Evolutionary conservation across 148 eudicot species (phyloP), one percentile per base, ranked within the genome.

Genomic region (Drosera capensis): DNA sequence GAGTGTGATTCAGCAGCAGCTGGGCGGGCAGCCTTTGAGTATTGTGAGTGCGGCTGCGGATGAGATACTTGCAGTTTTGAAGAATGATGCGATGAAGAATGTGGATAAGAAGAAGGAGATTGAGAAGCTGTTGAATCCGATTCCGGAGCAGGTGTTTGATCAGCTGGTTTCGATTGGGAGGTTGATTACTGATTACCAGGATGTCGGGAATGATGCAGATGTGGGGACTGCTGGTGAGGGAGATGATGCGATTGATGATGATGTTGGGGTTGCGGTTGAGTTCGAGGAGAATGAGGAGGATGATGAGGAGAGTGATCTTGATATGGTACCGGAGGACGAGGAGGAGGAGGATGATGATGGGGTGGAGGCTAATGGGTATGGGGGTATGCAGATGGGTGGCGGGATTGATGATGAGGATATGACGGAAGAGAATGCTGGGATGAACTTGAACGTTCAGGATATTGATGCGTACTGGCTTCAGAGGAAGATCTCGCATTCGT

Each of bases 381-480:
- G 77, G 3, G 83, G 46, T 60, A 76, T 80, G 90, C 90, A 76
- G 65, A 80, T 80, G 90, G 90, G 90, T 36, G 66, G 64, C 15
- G 87, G 78, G 43, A 65, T 73, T 48, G 83, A 71, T 59, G 90
- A 80, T 49, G 90, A 80, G 21, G 83, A 80, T 51, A 67, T 59
- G 56, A 59, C 41, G 21, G 83, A 73, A 25, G 80, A 64, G 34
- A 71, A 66, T 25, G 84, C 73, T 67, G 78, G 68, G 9, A 77
- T 80, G 92, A 53, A 63, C 22, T 57, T 80, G 65, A 80, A 78
- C 60, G 92, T 80, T 26, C 80, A 77, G 40, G 92, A 73, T 25
- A 73, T 80, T 58, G 92, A 80, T 68, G 92, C 80, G 0, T 80
- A 77, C 57, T 80, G 92, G 92, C 78, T 80, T 47, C 92, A 80